A percentile compares a stretch with the other conserved stretches of the same genome.
These are phyloP conservation scores for Mycotypha africana DNA, from an alignment of 371 early-diverging fungal genomes.

Conservation along the genomic window DNA sequence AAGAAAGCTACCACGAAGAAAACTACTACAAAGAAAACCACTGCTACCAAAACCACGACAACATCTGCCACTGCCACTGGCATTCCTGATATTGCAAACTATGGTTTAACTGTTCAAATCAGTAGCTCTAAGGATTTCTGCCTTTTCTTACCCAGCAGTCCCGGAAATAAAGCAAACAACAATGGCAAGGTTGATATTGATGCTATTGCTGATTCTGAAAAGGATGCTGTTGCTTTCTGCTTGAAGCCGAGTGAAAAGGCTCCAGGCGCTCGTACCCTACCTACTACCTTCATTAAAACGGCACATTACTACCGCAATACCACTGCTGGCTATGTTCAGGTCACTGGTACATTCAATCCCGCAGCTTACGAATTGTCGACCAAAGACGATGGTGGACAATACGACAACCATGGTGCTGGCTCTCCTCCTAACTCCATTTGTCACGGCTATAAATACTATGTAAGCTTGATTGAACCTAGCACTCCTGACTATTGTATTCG, in stretches of 20 bases:
- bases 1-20: constrained; percentile 4
- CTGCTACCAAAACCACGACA: constrained; percentile 1
- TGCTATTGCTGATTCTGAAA: constrained; percentile 19
- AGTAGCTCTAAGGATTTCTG: constrained; percentile 20
- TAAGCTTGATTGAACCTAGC: constrained; percentile 24
- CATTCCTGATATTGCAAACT: neutral
- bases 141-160: constrained; percentile 22
- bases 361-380: constrained; percentile 20
- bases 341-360: constrained; percentile 33
- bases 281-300: constrained; percentile 21
- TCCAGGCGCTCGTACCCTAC: constrained; percentile 25
- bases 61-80: neutral
- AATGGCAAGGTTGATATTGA: constrained; percentile 17
- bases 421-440: constrained; percentile 22
- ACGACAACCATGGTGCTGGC: constrained; percentile 29
- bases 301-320: constrained; percentile 22
- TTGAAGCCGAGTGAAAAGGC: constrained; percentile 18
- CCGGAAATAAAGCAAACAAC: constrained; percentile 20
- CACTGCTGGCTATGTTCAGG: constrained; percentile 28
- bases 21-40: constrained; percentile 1
- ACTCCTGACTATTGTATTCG: constrained; percentile 22
- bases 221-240: constrained; percentile 37
- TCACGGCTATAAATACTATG: constrained; percentile 25
- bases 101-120: constrained; percentile 16
- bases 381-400: constrained; percentile 37